Percentiles rank a stretch among this genome's conserved stretches.
phyloP scores from a whole-genome alignment of 495 filamentous ascomycete genomes.

The Filosporella fistucella region DNA sequence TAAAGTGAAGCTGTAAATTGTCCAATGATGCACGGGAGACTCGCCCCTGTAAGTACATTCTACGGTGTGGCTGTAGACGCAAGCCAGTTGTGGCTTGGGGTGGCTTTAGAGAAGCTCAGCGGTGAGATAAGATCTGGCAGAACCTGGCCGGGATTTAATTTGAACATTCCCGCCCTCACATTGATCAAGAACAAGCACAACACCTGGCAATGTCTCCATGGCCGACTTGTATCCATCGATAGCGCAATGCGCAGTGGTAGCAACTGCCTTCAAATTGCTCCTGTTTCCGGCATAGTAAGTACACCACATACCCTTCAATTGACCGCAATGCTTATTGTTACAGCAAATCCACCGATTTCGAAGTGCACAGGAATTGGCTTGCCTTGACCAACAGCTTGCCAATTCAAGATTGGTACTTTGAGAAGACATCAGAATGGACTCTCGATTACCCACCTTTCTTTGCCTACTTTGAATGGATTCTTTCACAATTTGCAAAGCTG shows the following conservation, averaged over 20 bases:
- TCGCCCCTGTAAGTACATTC: too few species aligned
- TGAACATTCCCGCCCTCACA: background rate
- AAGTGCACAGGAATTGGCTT: slow-evolving; percentile 97
- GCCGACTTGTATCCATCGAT: slow-evolving; percentile 78
- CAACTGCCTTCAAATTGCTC: slow-evolving; percentile 87
- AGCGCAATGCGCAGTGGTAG: slow-evolving; percentile 80
- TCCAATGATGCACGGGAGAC: background rate
- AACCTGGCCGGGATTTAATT: background rate
- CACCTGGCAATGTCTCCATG: slow-evolving; percentile 50
- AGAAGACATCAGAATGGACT: slow-evolving; percentile 97
- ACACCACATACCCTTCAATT: background rate
- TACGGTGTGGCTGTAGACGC: too few species aligned
- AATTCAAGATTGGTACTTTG: slow-evolving; percentile 88
- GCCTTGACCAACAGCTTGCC: slow-evolving; percentile 89
- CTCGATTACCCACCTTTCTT: slow-evolving; percentile 99
- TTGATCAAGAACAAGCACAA: too few species aligned
- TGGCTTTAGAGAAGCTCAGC: too few species aligned
- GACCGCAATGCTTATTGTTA: slow-evolving; percentile 1
- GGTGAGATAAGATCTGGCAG: background rate
- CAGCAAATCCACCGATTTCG: slow-evolving; percentile 99
- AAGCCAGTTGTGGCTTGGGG: too few species aligned
- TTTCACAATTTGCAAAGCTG: slow-evolving; percentile 75
- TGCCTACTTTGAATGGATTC: slow-evolving; percentile 90
- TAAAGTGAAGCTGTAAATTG: background rate
- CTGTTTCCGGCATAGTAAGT: slow-evolving; percentile 96